These are phyloP conservation scores for Trametes sanguinea DNA, from an alignment of 768 basidiomycete species.

Conservation along the genomic window DNA sequence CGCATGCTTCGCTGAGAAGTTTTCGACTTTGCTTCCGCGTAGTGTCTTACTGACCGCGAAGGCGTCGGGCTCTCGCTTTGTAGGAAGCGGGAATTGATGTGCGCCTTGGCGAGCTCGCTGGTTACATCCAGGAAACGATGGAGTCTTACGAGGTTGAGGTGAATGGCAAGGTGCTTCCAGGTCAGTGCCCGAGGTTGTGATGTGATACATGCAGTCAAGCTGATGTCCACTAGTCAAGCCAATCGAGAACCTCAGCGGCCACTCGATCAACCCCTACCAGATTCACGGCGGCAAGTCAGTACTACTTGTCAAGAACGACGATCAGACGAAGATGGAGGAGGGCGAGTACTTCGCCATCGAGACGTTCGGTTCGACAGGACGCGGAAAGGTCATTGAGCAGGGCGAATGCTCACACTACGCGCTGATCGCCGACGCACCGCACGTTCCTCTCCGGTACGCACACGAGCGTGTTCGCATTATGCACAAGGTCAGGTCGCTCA, in stretches of 20 bases:
- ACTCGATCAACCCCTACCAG: slow-evolving; percentile 86
- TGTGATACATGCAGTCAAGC: background rate
- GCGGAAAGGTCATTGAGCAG: slow-evolving; percentile 86
- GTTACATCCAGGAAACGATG: slow-evolving; percentile 96
- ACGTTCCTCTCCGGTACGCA: slow-evolving; percentile 71
- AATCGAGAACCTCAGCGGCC: slow-evolving; percentile 92
- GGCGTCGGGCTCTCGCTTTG: background rate
- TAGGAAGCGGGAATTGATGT: slow-evolving; percentile 98
- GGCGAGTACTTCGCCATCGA: slow-evolving; percentile 99
- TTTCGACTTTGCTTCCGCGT: background rate
- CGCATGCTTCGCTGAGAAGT: slow-evolving; percentile 20
- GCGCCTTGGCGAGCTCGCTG: slow-evolving; percentile 89
- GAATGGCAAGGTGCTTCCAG: slow-evolving; percentile 78
- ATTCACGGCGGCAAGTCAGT: slow-evolving; percentile 96
- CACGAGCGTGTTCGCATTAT: background rate
- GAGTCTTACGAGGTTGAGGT: slow-evolving; percentile 97
- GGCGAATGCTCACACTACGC: slow-evolving; percentile 97
- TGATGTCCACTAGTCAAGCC: slow-evolving; percentile 68
- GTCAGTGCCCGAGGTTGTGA: slow-evolving; percentile 40
- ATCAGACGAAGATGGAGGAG: slow-evolving; percentile 97
- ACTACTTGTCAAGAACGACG: slow-evolving; percentile 83
- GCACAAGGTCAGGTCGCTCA: background rate
- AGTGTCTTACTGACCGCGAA: background rate
- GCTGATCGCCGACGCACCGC: slow-evolving; percentile 64
- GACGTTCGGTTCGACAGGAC: slow-evolving; percentile 97